Evolutionary conservation across 768 basidiomycete genomes (phyloP), one percentile per base, ranked within the genome.

Genomic region (Tricholoma matsutake): DNA sequence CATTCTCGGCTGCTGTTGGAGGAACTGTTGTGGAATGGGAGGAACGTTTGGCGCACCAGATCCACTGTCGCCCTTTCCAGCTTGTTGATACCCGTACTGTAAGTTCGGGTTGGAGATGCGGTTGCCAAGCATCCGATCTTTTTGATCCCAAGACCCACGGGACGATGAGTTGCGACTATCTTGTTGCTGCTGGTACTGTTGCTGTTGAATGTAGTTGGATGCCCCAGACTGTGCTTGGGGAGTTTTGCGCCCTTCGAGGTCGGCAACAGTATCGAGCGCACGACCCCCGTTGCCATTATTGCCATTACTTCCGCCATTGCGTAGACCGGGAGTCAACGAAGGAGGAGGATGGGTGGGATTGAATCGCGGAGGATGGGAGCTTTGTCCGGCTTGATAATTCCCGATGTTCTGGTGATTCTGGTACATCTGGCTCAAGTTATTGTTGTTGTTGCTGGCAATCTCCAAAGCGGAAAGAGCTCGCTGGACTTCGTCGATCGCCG

Each of bases 401-500:
- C 66, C 54, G 20, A 53, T 61, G 58, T 59, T 68, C 34, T 64
- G 76, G 61, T 63, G 72, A 60, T 63, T 73, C 69, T 72, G 71
- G 57, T 71, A 67, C 57, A 58, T 54, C 49, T 68, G 71, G 63
- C 59, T 60, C 16, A 59, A 55, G 25, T 64, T 62, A 8, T 18
- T 54, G 63, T 64, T 22, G 55, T 58, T 60, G 59, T 73, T 76
- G 61, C 76, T 78, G 5, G 78, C 73, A 31, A 93, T 75, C 65
- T 92, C 91, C 58, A 94, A 77, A 34, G 82, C 75, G 14, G 88
- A 86, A 25, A 93, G 76, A 16, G 89, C 92, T 43, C 86, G 84
- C 65, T 88, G 83, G 14, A 93, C 86, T 58, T 94, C 91, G 64
- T 93, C 92, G 60, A 92, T 83, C 51, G 78, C 76, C 10, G 72